Evolutionary conservation across 2,329 filamentous ascomycete species (phyloP), one percentile per base, ranked within the genome.

Genomic region (Fusarium udum): DNA sequence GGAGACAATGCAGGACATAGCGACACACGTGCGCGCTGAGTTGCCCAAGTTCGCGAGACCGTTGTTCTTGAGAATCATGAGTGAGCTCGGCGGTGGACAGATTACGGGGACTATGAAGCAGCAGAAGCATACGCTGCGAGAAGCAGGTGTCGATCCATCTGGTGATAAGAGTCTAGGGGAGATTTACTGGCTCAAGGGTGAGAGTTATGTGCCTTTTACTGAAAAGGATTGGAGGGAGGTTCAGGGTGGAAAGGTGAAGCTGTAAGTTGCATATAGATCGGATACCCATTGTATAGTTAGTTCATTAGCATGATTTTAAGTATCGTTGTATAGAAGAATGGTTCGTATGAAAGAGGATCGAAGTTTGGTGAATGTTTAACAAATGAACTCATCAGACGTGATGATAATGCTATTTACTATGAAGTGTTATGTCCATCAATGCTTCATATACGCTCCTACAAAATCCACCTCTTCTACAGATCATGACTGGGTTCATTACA

Each of bases 21-120:
- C 91, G 0, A 77, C 82, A 1, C 91, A 94, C 76, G 88, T 88
- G 0, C 78, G 84, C 20, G 80, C 81, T 12, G 84, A 84, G 12
- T 84, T 97, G 32, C 94, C 95, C 1, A 87, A 86, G 55, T 97
- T 93, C 77, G 94, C 94, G 0, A 87, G 91, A 9, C 95, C 95
- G 0, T 76, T 96, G 2, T 97, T 97, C 82, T 80, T 97, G 53
- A 87, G 95, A 18, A 82, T 95, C 11, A 87, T 91, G 13, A 85
- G 83, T 32, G 86, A 88, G 32, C 82, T 87, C 51, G 82, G 84
- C 7, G 87, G 90, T 46, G 81, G 83, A 73, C 89, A 92, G 77
- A 87, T 90, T 3, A 97, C 95, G 9, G 94, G 94, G 1, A 97
- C 94, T 53, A 93, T 94, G 78, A 97, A 97, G 86, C 93, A 97